phyloP scores from a whole-genome alignment of 306 rosid genomes.

The Cicer bijugum region DNA sequence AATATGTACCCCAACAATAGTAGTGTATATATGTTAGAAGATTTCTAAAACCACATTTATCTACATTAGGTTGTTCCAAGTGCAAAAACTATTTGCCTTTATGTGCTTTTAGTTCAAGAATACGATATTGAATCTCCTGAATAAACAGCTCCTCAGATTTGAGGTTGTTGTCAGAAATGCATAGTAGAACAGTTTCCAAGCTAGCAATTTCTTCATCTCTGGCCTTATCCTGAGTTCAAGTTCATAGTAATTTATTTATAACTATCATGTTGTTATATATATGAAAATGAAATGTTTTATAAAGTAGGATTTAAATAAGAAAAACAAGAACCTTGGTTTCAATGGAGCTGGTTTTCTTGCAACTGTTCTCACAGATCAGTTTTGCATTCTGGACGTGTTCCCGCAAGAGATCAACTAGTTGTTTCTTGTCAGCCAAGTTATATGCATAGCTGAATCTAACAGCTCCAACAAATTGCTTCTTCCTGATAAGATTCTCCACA shows the following conservation, averaged over 20 bases:
- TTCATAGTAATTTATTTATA: constrained; percentile 10
- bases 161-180: constrained; percentile 53
- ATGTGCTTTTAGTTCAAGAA: constrained; percentile 38
- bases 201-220: constrained; percentile 49
- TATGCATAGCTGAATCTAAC: constrained; percentile 15
- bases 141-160: constrained; percentile 39
- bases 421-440: constrained; percentile 36
- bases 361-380: constrained; percentile 13
- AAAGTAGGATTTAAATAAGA: neutral
- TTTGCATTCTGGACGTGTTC: constrained; percentile 44
- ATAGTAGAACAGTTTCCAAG: constrained; percentile 44
- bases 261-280: neutral
- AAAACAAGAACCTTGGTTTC: constrained; percentile 49
- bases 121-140: constrained; percentile 42
- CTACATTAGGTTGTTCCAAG: neutral
- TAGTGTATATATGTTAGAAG: neutral
- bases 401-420: constrained; percentile 47
- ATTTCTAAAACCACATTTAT: neutral
- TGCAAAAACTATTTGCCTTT: constrained; percentile 16
- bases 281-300: constrained; percentile 20
- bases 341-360: constrained; percentile 10
- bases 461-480: constrained; percentile 8
- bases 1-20: neutral
- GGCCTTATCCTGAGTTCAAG: constrained; percentile 51
- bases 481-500: neutral